Evolutionary conservation across 495 filamentous ascomycete species (phyloP).

Genomic region (Aspergillus ostianus): DNA sequence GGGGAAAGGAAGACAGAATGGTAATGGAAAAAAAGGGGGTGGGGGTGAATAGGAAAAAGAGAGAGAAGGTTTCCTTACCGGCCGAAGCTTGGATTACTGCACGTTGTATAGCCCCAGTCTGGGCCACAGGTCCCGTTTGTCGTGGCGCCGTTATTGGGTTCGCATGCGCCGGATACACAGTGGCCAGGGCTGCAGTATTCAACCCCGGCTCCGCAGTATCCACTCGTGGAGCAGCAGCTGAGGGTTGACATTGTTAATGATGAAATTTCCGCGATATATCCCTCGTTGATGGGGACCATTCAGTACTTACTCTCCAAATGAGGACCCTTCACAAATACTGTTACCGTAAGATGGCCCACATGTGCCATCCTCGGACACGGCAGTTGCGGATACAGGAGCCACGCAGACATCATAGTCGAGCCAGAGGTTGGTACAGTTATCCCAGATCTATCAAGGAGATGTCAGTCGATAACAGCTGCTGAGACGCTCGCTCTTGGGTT

Average conservation of each 20-base stretch:
- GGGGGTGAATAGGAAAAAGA: too few relatives aligned
- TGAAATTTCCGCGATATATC: slow-evolving; percentile 1
- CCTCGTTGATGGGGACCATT: background rate
- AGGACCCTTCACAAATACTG: slow-evolving; percentile 7
- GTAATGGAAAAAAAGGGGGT: too few relatives aligned
- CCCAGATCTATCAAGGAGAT: slow-evolving; percentile 3
- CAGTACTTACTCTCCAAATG: slow-evolving; percentile 11
- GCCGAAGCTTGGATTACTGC: slow-evolving; percentile 9
- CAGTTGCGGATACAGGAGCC: slow-evolving; percentile 6
- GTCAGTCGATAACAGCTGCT: slow-evolving; percentile 2
- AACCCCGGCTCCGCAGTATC: slow-evolving; percentile 3
- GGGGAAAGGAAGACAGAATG: background rate
- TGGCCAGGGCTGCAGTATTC: slow-evolving; percentile 7
- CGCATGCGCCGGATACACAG: slow-evolving; percentile 7
- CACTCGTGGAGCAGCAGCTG: slow-evolving; percentile 10
- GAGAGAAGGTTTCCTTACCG: slow-evolving; percentile 11
- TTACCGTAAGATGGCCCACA: slow-evolving; percentile 8
- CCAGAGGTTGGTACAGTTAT: slow-evolving; percentile 10
- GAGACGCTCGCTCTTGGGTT: slow-evolving; percentile 4
- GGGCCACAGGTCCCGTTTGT: slow-evolving; percentile 8
- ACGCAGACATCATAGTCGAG: slow-evolving; percentile 10
- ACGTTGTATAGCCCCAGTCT: slow-evolving; percentile 8
- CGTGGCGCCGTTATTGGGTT: slow-evolving; percentile 3
- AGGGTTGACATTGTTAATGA: slow-evolving; percentile 5
- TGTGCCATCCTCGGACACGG: slow-evolving; percentile 4